Percentiles rank a stretch among this genome's conserved stretches.
These are phyloP conservation scores for Paulownia fortunei DNA, from an alignment of 257 asterid genomes.

Conservation along the genomic window DNA sequence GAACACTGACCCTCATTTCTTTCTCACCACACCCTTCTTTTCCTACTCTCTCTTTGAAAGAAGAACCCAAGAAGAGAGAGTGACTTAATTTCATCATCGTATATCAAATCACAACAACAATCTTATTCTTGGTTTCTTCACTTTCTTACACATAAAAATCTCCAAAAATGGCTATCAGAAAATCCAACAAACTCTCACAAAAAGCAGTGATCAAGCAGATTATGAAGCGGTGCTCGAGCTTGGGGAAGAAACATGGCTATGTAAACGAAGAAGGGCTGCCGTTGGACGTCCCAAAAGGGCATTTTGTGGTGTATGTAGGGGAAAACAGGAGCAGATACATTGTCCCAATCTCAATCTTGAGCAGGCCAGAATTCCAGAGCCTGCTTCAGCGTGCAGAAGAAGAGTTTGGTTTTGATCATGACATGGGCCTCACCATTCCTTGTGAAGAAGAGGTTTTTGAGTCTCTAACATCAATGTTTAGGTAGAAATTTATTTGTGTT, in stretches of 20 bases:
- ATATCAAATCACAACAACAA: not conserved
- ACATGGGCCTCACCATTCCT: conserved; percentile 63
- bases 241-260: conserved; percentile 46
- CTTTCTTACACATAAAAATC: no score
- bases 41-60: not conserved
- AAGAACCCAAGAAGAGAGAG: not conserved
- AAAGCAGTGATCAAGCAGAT: conserved; percentile 59
- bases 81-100: not conserved
- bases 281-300: conserved; percentile 65
- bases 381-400: conserved; percentile 61
- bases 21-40: conserved; percentile 39
- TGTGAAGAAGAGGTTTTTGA: conserved; percentile 54
- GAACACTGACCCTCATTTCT: conserved; percentile 31
- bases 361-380: conserved; percentile 42
- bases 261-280: conserved; percentile 51
- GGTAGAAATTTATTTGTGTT: conserved; percentile 12
- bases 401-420: conserved; percentile 66
- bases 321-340: conserved; percentile 51
- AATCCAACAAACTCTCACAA: conserved; percentile 56
- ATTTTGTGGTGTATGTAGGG: conserved; percentile 66
- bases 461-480: conserved; percentile 47
- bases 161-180: conserved; percentile 50
- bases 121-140: not conserved
- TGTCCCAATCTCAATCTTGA: conserved; percentile 53
- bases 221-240: conserved; percentile 57